These are phyloP conservation scores for Colletotrichum somersetense DNA, from an alignment of 2,329 filamentous ascomycete genomes.

Conservation along the genomic window DNA sequence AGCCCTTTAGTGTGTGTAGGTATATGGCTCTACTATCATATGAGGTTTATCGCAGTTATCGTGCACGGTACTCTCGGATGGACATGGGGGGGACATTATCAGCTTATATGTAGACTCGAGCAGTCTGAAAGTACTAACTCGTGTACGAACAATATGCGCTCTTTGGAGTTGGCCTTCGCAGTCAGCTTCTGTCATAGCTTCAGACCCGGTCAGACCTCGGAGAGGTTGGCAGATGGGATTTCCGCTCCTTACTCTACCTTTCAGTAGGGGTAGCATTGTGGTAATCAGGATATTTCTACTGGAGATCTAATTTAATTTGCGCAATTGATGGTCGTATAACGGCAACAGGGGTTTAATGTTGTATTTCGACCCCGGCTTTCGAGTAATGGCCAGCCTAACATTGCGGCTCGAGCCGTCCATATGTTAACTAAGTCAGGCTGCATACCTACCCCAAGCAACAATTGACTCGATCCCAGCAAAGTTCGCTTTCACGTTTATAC, in stretches of 20 bases:
- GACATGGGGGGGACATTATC: too few relatives aligned
- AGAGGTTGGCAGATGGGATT: background rate
- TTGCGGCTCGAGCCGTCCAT: background rate
- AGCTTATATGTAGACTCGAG: too few relatives aligned
- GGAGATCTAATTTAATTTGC: background rate
- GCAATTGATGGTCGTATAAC: background rate
- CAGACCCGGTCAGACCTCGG: background rate
- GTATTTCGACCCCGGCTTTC: background rate
- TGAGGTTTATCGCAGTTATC: too few relatives aligned
- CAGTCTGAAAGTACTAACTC: constrained; percentile 15
- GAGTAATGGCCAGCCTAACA: background rate
- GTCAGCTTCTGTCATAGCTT: background rate
- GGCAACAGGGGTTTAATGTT: background rate
- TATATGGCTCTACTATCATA: too few relatives aligned
- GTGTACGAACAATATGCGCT: background rate
- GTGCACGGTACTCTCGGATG: too few relatives aligned
- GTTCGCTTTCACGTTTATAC: background rate
- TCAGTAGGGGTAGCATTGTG: background rate
- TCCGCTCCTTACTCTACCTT: background rate
- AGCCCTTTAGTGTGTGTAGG: too few relatives aligned
- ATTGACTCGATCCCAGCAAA: background rate
- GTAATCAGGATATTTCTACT: background rate
- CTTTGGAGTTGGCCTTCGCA: background rate
- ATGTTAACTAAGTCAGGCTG: background rate
- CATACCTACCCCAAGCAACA: background rate